phyloP scores from a whole-genome alignment of 768 basidiomycete genomes.

The Phaffia tasmanica region DNA sequence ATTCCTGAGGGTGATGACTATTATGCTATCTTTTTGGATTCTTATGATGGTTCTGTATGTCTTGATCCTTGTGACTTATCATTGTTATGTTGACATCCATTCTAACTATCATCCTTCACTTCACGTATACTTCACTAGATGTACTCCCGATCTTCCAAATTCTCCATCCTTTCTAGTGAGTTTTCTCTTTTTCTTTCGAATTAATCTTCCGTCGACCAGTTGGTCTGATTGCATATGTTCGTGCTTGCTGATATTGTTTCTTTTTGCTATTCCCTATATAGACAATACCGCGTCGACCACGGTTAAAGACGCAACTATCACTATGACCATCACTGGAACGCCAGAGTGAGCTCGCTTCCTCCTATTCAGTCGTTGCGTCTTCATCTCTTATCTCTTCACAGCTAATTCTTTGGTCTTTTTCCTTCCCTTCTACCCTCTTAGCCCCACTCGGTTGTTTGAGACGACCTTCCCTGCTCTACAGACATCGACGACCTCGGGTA shows the following conservation, averaged over 20 bases:
- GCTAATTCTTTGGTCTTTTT: not conserved
- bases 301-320: conserved; percentile 8
- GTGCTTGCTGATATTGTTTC: not conserved
- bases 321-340: conserved; percentile 25
- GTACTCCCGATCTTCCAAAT: conserved; percentile 20
- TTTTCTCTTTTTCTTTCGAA: not conserved
- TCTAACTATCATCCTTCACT: not conserved
- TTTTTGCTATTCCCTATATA: not conserved
- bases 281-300: conserved; percentile 23
- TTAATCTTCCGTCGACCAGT: not conserved
- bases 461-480: conserved; percentile 19
- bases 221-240: not conserved
- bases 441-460: conserved; percentile 21
- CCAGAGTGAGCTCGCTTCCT: conserved; percentile 6
- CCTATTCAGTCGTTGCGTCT: not conserved
- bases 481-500: conserved; percentile 4
- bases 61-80: not conserved
- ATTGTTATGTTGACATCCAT: not conserved
- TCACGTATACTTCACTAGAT: not conserved
- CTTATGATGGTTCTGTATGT: conserved; percentile 24
- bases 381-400: not conserved
- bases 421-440: not conserved
- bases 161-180: conserved; percentile 24
- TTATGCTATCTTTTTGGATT: conserved; percentile 24
- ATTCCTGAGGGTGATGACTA: conserved; percentile 26